Conservation (phyloP, 73 alveolate species). For the Paramecium pentaurelia region DNA sequence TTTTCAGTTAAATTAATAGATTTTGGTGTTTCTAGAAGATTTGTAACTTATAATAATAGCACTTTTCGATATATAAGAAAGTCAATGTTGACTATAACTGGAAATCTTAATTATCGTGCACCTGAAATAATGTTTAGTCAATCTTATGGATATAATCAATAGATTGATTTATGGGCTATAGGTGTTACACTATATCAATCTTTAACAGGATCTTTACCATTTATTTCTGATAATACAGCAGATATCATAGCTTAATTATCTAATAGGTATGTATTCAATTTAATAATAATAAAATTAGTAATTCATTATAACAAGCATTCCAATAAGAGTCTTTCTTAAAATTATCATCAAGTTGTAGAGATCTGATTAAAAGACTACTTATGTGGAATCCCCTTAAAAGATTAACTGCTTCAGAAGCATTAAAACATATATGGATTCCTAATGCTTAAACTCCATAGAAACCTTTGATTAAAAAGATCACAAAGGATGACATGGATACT, state of each 20-base stretch:
- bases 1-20: slow-evolving; percentile 7
- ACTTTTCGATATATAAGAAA: neutral
- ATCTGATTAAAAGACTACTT: neutral
- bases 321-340: neutral
- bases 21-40: slow-evolving; percentile 32
- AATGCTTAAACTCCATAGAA: neutral
- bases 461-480: neutral
- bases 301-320: neutral
- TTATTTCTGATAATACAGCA: neutral
- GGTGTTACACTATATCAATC: neutral
- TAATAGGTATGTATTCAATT: neutral
- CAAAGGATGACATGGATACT: slow-evolving; percentile 10
- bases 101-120: neutral
- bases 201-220: neutral
- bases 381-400: slow-evolving; percentile 37
- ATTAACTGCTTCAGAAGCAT: slow-evolving; percentile 13
- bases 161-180: slow-evolving; percentile 12
- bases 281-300: neutral
- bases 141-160: slow-evolving; percentile 4
- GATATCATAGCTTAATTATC: neutral
- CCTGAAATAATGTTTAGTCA: neutral
- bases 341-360: neutral
- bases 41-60: neutral
- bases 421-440: slow-evolving; percentile 28
- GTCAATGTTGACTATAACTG: neutral